Evolutionary conservation across 441 rosid genomes (phyloP), one percentile per base, ranked within the genome.

Genomic region (Erodium texanum): DNA sequence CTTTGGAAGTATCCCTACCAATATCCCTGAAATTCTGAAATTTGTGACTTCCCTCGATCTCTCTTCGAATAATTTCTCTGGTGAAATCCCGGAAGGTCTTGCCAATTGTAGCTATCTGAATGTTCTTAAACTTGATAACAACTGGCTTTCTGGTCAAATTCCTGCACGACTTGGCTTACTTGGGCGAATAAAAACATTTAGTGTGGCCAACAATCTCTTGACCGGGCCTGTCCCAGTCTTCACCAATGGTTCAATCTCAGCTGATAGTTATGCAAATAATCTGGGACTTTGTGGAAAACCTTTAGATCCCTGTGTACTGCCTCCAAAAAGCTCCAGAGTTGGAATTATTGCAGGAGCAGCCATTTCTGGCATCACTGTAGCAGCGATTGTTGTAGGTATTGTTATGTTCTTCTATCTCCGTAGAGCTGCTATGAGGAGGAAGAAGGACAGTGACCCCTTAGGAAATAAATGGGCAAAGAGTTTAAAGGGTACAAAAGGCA

Each of bases 381-480:
- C 93, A 5, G 94, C 98, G 9, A 24, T 89, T 71, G 75, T 80
- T 45, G 82, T 89, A 41, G 86, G 78, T 27, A 65, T 81, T 29
- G 85, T 36, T 38, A 11, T 89, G 86, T 74, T 85, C 81, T 78
- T 87, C 79, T 82, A 84, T 74, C 72, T 74, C 78, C 89, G 96
- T 66, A 87, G 68, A 79, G 27, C 79, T 69, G 67, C 83, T 72
- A 67, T 52, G 74, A 74, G 67, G 79, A 81, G 77, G 83, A 88
- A 87, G 90, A 85, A 86, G 86, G 83, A 80, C 12, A 89, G 83
- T 68, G 98, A 93, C 77, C 98, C 97, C 20, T 85, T 89, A 61
- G 97, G 97, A 74, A 90, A 93, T 79, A 89, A 81, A 77, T 93
- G 97, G 95, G 84, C 97, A 5, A 87, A 80, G 88, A 81, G 75